phyloP scores from a whole-genome alignment of 345 rosid species.

The Gossypium bickii region DNA sequence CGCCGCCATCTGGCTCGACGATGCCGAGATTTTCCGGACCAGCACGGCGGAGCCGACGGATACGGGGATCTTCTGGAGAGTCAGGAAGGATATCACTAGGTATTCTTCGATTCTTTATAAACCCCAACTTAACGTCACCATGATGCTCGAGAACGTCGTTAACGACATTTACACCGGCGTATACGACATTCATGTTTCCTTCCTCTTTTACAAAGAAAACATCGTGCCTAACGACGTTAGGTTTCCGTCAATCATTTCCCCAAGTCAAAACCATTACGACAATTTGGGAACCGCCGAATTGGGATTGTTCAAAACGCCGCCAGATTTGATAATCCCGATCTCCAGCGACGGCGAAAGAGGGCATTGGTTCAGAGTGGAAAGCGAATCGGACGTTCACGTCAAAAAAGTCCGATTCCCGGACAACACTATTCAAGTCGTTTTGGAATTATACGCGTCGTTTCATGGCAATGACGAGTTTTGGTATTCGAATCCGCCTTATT shows the following conservation, averaged over 20 bases:
- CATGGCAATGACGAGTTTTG: constrained; percentile 92
- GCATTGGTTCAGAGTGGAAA: constrained; percentile 62
- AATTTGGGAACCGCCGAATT: neutral
- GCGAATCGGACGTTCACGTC: constrained; percentile 37
- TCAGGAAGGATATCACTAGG: constrained; percentile 70
- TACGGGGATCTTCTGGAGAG: constrained; percentile 67
- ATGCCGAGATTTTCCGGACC: constrained; percentile 78
- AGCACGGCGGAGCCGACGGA: constrained; percentile 80
- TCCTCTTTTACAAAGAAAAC: constrained; percentile 48
- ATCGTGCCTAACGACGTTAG: neutral
- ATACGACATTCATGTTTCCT: constrained; percentile 58
- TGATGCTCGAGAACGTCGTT: constrained; percentile 91
- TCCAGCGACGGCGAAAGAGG: constrained; percentile 39
- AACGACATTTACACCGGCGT: constrained; percentile 64
- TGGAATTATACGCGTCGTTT: constrained; percentile 69
- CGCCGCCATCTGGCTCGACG: constrained; percentile 78
- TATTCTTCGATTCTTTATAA: constrained; percentile 56
- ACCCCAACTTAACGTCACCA: constrained; percentile 41
- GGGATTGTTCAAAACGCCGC: constrained; percentile 39
- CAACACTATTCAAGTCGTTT: constrained; percentile 48
- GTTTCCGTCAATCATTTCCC: constrained; percentile 13
- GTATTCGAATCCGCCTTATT: constrained; percentile 82
- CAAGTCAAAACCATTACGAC: neutral
- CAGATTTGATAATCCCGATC: constrained; percentile 67
- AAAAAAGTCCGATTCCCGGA: constrained; percentile 47